These are phyloP conservation scores for Monosporascus sp. DNA, from an alignment of 2,329 filamentous ascomycete genomes.

Conservation along the genomic window DNA sequence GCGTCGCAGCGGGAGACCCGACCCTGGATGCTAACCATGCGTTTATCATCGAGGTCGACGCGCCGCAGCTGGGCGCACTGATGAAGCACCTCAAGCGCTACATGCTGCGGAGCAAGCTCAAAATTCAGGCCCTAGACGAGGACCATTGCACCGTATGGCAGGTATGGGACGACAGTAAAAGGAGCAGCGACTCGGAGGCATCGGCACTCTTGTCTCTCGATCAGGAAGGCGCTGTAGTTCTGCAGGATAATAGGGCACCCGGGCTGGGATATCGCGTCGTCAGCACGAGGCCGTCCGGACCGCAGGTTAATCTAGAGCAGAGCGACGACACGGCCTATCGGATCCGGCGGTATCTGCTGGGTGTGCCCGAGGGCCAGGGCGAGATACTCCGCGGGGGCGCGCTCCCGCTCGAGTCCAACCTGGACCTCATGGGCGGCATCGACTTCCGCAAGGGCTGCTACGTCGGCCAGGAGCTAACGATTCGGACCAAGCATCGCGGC, in stretches of 20 bases:
- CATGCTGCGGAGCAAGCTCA: constrained; percentile 77
- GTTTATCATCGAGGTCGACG: constrained; percentile 82
- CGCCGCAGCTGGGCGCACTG: constrained; percentile 55
- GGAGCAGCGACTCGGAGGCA: background rate
- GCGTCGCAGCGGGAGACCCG: constrained; percentile 16
- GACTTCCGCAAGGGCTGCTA: constrained; percentile 97
- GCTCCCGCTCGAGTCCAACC: constrained; percentile 82
- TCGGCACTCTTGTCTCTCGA: constrained; percentile 2
- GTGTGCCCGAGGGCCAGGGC: constrained; percentile 76
- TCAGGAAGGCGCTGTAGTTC: constrained; percentile 24
- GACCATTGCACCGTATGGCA: constrained; percentile 68
- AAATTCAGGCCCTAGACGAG: constrained; percentile 58
- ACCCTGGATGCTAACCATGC: constrained; percentile 31
- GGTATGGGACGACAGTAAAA: constrained; percentile 56
- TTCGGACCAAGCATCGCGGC: constrained; percentile 89
- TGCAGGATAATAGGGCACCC: constrained; percentile 50
- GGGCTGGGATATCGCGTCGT: constrained; percentile 50
- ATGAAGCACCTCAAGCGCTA: constrained; percentile 75
- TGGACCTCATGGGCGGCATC: constrained; percentile 79
- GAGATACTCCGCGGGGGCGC: constrained; percentile 70
- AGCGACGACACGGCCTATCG: constrained; percentile 60
- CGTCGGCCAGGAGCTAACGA: constrained; percentile 92
- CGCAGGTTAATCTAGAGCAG: constrained; percentile 34
- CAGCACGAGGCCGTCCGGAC: constrained; percentile 26
- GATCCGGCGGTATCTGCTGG: constrained; percentile 70